phyloP scores from a whole-genome alignment of 2,329 filamentous ascomycete genomes.

The Pestalotiopsis sp. region DNA sequence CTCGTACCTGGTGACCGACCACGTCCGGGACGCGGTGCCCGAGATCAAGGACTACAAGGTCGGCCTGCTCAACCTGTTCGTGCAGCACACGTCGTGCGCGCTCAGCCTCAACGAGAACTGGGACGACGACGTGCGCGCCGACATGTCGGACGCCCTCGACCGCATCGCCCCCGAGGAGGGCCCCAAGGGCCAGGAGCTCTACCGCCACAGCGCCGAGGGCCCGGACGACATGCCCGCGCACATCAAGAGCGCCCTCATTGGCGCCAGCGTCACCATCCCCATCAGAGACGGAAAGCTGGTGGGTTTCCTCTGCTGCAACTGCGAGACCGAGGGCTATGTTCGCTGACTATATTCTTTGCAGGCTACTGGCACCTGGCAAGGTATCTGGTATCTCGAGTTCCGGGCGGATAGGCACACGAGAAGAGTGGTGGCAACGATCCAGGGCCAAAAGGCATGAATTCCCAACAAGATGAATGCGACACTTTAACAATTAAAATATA shows the following conservation, averaged over 20 bases:
- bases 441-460: conserved; percentile 71
- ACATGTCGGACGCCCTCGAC: conserved; percentile 95
- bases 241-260: conserved; percentile 88
- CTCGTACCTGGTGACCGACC: conserved; percentile 86
- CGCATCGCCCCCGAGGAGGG: conserved; percentile 82
- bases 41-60: conserved; percentile 84
- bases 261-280: conserved; percentile 86
- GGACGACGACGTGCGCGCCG: conserved; percentile 79
- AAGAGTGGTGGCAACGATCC: conserved; percentile 88
- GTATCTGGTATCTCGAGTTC: conserved; percentile 96
- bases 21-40: conserved; percentile 70
- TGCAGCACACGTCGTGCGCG: conserved; percentile 94
- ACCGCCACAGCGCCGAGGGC: conserved; percentile 86
- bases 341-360: conserved; percentile 25
- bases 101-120: conserved; percentile 93
- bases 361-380: conserved; percentile 75
- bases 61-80: conserved; percentile 84
- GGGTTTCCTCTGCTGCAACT: conserved; percentile 29
- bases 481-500: neutral
- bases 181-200: conserved; percentile 71
- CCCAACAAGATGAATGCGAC: neutral
- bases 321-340: neutral
- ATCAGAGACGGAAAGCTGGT: conserved; percentile 83
- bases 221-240: conserved; percentile 95
- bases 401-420: conserved; percentile 74